A percentile compares a stretch with the other conserved stretches of the same genome.
Evolutionary conservation across 768 basidiomycete species (phyloP).

Genomic region (Leccinum truebloodii): DNA sequence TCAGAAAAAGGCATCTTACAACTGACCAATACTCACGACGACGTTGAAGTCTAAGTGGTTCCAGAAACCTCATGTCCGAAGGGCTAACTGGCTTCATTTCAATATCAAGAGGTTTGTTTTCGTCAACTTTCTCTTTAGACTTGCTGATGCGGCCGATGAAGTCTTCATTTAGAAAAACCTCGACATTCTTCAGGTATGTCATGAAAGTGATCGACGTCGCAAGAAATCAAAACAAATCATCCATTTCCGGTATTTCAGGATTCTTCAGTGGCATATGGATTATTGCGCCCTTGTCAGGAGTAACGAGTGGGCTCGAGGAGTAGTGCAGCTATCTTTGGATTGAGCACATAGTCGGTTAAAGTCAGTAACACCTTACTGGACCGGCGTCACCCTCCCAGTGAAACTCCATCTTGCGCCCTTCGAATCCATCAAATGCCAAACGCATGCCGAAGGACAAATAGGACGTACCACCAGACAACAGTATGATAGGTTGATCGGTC

Average conservation of each 20-base stretch:
- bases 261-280: slow-evolving; percentile 86
- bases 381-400: slow-evolving; percentile 80
- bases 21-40: too few relatives aligned
- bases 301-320: slow-evolving; percentile 53
- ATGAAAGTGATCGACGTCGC: slow-evolving; percentile 92
- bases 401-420: slow-evolving; percentile 88
- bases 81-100: too few relatives aligned
- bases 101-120: too few relatives aligned
- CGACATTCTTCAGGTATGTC: slow-evolving; percentile 68
- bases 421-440: slow-evolving; percentile 1
- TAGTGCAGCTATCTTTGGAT: slow-evolving; percentile 55
- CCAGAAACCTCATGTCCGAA: too few relatives aligned
- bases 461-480: slow-evolving; percentile 63
- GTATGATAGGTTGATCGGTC: slow-evolving; percentile 75
- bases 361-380: slow-evolving; percentile 49
- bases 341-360: slow-evolving; percentile 1
- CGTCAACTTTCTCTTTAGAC: slow-evolving; percentile 46
- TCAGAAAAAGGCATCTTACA: too few relatives aligned
- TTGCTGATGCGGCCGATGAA: slow-evolving; percentile 66
- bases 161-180: slow-evolving; percentile 76
- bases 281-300: slow-evolving; percentile 61
- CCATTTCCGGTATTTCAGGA: slow-evolving; percentile 67
- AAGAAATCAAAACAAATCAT: slow-evolving; percentile 87
- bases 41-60: slow-evolving; percentile 55
- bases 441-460: slow-evolving; percentile 18